These are phyloP conservation scores for Marasmius fiardii DNA, from an alignment of 1,284 basidiomycete genomes.

Conservation along the genomic window DNA sequence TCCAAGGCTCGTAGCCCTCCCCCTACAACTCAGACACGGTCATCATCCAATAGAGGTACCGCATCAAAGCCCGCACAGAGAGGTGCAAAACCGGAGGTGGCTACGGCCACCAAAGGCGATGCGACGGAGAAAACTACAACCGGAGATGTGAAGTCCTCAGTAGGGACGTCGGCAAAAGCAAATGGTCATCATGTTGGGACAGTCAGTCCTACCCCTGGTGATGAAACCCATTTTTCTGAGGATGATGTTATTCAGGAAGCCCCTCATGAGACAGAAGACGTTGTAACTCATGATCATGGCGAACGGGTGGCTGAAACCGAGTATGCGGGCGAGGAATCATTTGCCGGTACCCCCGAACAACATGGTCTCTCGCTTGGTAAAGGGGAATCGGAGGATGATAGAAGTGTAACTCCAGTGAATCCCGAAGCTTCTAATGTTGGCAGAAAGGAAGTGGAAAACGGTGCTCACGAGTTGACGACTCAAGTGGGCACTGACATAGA, in stretches of 20 bases:
- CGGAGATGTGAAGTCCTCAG: background rate
- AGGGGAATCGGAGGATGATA: background rate
- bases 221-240: background rate
- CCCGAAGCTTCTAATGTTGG: background rate
- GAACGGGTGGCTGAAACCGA: background rate
- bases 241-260: too few species aligned
- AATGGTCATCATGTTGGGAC: background rate
- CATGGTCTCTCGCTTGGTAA: background rate
- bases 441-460: background rate
- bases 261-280: too few species aligned
- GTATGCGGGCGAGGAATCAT: background rate
- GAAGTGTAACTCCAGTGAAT: background rate
- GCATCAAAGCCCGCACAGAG: slow-evolving; percentile 22
- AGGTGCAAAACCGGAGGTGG: slow-evolving; percentile 18
- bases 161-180: background rate
- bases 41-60: slow-evolving; percentile 6
- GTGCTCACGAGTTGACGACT: slow-evolving; percentile 2
- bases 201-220: background rate
- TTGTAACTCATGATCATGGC: background rate
- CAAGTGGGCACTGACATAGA: slow-evolving; percentile 44
- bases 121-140: slow-evolving; percentile 10
- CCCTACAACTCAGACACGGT: slow-evolving; percentile 11
- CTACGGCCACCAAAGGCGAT: slow-evolving; percentile 11
- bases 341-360: background rate
- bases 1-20: slow-evolving; percentile 29